Conservation (phyloP, 106 monocot species). For the Agapanthus africanus region DNA sequence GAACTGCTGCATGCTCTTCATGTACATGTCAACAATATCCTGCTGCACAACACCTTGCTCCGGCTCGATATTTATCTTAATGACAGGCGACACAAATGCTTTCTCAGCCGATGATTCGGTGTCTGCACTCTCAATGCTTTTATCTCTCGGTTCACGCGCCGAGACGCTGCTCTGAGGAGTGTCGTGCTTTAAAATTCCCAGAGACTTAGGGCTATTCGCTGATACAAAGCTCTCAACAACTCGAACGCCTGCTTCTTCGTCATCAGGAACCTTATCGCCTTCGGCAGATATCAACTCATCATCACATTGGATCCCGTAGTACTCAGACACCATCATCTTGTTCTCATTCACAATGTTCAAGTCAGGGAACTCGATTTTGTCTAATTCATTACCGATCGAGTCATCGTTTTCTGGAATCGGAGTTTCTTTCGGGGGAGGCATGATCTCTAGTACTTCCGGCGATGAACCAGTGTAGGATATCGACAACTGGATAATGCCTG, state of each 20-base stretch:
- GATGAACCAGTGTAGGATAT: slow-evolving; percentile 39
- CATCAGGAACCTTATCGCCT: slow-evolving; percentile 22
- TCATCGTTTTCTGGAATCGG: slow-evolving; percentile 3
- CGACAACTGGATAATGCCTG: slow-evolving; percentile 60
- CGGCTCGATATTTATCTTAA: slow-evolving; percentile 40
- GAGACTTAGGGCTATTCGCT: slow-evolving; percentile 5
- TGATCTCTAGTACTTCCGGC: slow-evolving; percentile 25
- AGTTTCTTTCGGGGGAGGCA: slow-evolving; percentile 2
- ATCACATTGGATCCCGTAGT: slow-evolving; percentile 38
- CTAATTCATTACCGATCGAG: slow-evolving; percentile 14
- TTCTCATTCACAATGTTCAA: slow-evolving; percentile 62
- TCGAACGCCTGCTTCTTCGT: slow-evolving; percentile 38
- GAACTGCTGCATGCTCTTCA: slow-evolving; percentile 92
- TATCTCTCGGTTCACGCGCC: no score
- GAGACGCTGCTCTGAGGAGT: no score
- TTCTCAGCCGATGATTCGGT: background rate
- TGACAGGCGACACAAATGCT: slow-evolving; percentile 28
- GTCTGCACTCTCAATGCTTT: no score
- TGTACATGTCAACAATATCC: slow-evolving; percentile 86
- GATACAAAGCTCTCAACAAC: slow-evolving; percentile 39
- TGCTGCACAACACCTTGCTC: slow-evolving; percentile 57
- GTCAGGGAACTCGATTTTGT: slow-evolving; percentile 78
- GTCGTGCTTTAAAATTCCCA: background rate
- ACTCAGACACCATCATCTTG: slow-evolving; percentile 59
- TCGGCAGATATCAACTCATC: no score